Evolutionary conservation across 305 asterid species (phyloP), one percentile per base, ranked within the genome.

Genomic region (Fraxinus sp.): DNA sequence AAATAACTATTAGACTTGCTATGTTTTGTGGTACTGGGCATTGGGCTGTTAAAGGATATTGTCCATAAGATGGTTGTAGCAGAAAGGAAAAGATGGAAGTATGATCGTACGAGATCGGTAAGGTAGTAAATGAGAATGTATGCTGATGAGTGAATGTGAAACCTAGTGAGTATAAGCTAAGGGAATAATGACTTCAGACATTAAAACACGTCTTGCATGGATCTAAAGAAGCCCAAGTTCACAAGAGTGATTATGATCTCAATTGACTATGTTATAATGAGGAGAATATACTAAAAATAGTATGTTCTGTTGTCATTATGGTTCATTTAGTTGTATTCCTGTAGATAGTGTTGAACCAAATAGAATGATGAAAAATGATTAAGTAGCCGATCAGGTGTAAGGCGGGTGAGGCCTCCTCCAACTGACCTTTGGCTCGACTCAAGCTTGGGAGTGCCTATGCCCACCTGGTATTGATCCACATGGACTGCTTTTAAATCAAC

Each of bases 221-320:
- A 72, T 72, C 77, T 72, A 33, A 33, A 72, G 77, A 72, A 33
- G 28, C 77, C 32, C 77, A 33, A 7, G 26, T 32, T 72, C 77
- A 72, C 28, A 14, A 72, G 77, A 16, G 49, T 33, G 26, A 33
- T 72, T 33, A 72, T 72, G 26, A 35, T 72, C 43, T 72, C 46
- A 33, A 32, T 72, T 32, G 77, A 35, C 77, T 18, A 16, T 8
- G 77, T 32, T 33, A n/a, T 32, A 33, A 16, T 32, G 26, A 71
- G 46, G 14, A 14, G 75, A 68, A 68, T 62, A 62, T 68, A 68
- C 75, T 24, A 68, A n/a, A 72, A 33, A 5, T 72, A 72, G 46
- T n/a, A 35, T 71, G 24, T 39, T 35, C 46, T 33, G 77, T 72
- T 72, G 77, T 33, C 46, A 37, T 32, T 72, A 35, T 72, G 49